Conservation (phyloP, 2,329 filamentous ascomycete genomes). For the Botryotinia convoluta region DNA sequence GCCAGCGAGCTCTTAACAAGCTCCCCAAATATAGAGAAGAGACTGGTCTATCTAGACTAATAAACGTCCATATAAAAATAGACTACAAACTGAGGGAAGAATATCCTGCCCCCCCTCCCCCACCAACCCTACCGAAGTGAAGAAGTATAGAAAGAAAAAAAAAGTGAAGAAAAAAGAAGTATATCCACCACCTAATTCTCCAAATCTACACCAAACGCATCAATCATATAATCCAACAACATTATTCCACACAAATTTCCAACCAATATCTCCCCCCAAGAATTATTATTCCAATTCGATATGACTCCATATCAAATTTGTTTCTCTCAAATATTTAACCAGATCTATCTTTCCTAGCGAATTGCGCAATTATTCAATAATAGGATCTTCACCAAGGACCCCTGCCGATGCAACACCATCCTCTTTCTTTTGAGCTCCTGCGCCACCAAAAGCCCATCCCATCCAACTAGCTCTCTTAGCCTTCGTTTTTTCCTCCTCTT, state of each 20-base stretch:
- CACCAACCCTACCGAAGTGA: not conserved
- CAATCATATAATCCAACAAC: not conserved
- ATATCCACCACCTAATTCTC: slow-evolving; percentile 2
- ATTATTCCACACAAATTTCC: slow-evolving; percentile 7
- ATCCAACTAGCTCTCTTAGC: slow-evolving; percentile 66
- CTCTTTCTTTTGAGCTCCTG: slow-evolving; percentile 15
- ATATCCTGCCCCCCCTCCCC: not conserved
- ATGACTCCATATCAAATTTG: not conserved
- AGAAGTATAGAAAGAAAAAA: not conserved
- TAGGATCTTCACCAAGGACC: slow-evolving; percentile 13
- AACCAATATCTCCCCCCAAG: not conserved
- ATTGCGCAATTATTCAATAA: slow-evolving; percentile 16
- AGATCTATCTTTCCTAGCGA: not conserved
- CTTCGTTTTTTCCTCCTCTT: slow-evolving; percentile 44
- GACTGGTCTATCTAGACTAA: not conserved
- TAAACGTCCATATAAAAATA: not conserved
- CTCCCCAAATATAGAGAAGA: not conserved
- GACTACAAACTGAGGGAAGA: not conserved
- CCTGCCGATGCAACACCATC: not conserved
- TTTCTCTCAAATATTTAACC: not conserved
- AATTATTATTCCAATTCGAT: slow-evolving; percentile 2
- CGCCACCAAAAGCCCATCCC: slow-evolving; percentile 49
- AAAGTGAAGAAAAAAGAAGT: not conserved
- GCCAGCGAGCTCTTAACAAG: not conserved
- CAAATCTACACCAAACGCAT: not conserved